Evolutionary conservation across 2,329 filamentous ascomycete species (phyloP), one percentile per base, ranked within the genome.

Genomic region (Ilyonectria destructans): DNA sequence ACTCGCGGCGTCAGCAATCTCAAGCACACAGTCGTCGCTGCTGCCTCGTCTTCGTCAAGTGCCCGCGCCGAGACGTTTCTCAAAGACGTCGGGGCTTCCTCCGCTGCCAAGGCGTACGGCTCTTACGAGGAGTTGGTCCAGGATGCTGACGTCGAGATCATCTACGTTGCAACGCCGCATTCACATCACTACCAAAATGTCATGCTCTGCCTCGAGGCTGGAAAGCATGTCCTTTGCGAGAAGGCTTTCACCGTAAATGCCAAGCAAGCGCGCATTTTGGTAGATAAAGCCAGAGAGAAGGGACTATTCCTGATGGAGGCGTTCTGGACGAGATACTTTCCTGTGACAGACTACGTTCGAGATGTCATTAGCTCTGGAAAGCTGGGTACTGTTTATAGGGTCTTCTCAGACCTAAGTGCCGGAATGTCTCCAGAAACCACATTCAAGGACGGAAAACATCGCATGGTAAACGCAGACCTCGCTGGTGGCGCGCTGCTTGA

Each of bases 131-230:
- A 94, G 78, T 87, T 97, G 17, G 93, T 95, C 23, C 87, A 88
- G 57, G 93, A 97, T 78, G 84, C 91, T 4, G 87, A 93, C 74
- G 88, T 97, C 69, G 93, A 97, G 80, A 93, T 96, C 74, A 83
- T 97, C 82, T 97, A 97, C 80, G 89, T 97, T 64, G 94, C 93
- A 17, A 97, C 94, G 4, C 94, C 94, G 4, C 94, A 97, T 83
- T 95, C 92, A 74, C 94, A 97, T 80, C 94, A 97, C 84, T 97
- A 94, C 84, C 93, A 96, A 80, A 95, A 97, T 82, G 88, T 89
- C 69, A 93, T 94, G 88, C 88, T 97, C 12, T 92, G 90, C 51
- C 85, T 97, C 51, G 88, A 93, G 71, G 92, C 92, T 3, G 92
- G 93, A 75, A 97, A 97, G 85, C 87, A 95, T 76, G 93, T 97